phyloP scores from a whole-genome alignment of 441 rosid genomes.

The Bruguiera hainesii region DNA sequence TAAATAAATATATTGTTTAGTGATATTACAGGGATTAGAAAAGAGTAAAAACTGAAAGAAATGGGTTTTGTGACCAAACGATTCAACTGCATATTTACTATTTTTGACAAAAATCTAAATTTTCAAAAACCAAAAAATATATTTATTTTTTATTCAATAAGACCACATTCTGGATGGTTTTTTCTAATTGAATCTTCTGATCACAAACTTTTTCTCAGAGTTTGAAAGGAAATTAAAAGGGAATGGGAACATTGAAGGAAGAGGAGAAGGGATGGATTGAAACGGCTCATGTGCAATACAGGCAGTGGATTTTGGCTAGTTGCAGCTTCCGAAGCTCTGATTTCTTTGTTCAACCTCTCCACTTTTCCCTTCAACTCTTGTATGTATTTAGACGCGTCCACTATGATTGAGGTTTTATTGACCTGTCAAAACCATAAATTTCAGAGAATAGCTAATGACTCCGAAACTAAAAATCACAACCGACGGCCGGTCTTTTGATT shows the following conservation, averaged over 20 bases:
- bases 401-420: slow-evolving; percentile 52
- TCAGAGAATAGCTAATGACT: background rate
- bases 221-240: background rate
- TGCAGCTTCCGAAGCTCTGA: slow-evolving; percentile 37
- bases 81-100: no score
- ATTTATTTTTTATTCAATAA: no score
- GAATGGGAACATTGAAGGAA: background rate
- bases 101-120: no score
- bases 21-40: background rate
- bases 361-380: slow-evolving; percentile 61
- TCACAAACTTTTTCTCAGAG: no score
- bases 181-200: no score
- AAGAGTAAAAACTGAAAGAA: no score
- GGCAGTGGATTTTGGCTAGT: slow-evolving; percentile 40
- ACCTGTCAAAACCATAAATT: slow-evolving; percentile 32
- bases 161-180: no score
- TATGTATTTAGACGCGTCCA: slow-evolving; percentile 67
- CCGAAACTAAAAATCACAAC: background rate
- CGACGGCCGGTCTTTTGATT: no score
- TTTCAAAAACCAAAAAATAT: no score
- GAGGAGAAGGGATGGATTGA: background rate
- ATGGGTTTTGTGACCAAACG: no score
- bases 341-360: slow-evolving; percentile 51
- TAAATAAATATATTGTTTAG: background rate
- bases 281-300: slow-evolving; percentile 27